A percentile compares a stretch with the other conserved stretches of the same genome.
phyloP scores from a whole-genome alignment of 2,329 filamentous ascomycete genomes.

The Graphiopsis chlorocephala region DNA sequence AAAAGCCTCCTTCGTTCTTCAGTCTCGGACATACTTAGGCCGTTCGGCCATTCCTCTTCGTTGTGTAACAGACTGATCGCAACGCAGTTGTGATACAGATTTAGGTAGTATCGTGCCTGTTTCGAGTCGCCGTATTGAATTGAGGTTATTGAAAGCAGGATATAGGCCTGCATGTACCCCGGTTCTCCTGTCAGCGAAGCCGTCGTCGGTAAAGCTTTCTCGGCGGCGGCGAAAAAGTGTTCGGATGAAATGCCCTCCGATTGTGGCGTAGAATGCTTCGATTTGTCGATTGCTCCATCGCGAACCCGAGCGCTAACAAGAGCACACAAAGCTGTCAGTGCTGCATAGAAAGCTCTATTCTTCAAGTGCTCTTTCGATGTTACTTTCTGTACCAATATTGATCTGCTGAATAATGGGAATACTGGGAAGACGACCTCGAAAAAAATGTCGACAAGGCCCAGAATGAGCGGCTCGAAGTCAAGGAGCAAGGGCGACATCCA shows the following conservation, averaged over 20 bases:
- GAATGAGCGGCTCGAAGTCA: slow-evolving; percentile 36
- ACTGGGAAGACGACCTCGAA: slow-evolving; percentile 53
- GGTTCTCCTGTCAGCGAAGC: background rate
- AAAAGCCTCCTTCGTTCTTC: slow-evolving; percentile 49
- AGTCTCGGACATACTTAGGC: slow-evolving; percentile 43
- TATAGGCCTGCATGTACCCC: slow-evolving; percentile 28
- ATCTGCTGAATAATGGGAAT: slow-evolving; percentile 50
- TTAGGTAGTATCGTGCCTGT: slow-evolving; percentile 48
- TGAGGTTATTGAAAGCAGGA: slow-evolving; percentile 47
- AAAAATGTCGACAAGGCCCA: slow-evolving; percentile 47
- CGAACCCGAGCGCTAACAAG: slow-evolving; percentile 46
- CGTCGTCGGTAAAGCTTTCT: background rate
- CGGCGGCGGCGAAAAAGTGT: slow-evolving; percentile 37
- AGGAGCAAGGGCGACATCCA: background rate
- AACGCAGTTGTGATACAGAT: slow-evolving; percentile 48
- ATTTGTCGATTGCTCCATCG: slow-evolving; percentile 43
- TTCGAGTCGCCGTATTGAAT: slow-evolving; percentile 49
- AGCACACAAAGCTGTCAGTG: slow-evolving; percentile 33
- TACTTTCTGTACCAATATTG: slow-evolving; percentile 31
- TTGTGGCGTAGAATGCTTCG: slow-evolving; percentile 29
- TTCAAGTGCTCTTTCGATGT: background rate
- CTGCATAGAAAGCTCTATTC: slow-evolving; percentile 2
- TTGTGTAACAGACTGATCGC: slow-evolving; percentile 48
- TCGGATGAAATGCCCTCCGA: slow-evolving; percentile 36
- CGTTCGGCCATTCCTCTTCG: slow-evolving; percentile 49